These are phyloP conservation scores for Talaromyces sp. DNA, from an alignment of 2,329 filamentous ascomycete genomes.

Conservation along the genomic window DNA sequence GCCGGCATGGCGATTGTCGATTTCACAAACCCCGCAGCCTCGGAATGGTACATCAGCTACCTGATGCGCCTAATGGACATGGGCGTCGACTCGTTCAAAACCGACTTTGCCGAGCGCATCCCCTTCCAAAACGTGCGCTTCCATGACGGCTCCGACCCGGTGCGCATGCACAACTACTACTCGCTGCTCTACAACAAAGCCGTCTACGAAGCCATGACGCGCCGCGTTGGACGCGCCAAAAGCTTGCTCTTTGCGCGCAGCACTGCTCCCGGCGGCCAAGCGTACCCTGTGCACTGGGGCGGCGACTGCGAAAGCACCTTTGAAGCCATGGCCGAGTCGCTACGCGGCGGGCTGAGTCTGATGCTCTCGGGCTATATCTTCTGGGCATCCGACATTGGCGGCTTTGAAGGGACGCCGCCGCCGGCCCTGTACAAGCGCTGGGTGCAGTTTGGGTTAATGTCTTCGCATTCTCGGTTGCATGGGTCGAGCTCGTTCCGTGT, in stretches of 20 bases:
- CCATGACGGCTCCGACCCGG: slow-evolving; percentile 56
- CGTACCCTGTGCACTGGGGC: slow-evolving; percentile 67
- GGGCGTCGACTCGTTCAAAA: slow-evolving; percentile 69
- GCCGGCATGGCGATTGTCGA: slow-evolving; percentile 70
- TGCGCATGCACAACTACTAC: slow-evolving; percentile 72
- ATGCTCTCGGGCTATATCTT: slow-evolving; percentile 61
- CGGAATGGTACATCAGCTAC: slow-evolving; percentile 59
- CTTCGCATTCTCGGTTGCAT: slow-evolving; percentile 65
- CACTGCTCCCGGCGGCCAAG: slow-evolving; percentile 62
- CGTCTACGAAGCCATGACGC: slow-evolving; percentile 61
- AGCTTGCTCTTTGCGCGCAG: slow-evolving; percentile 64
- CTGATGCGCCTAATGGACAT: slow-evolving; percentile 61
- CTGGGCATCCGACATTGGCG: slow-evolving; percentile 67
- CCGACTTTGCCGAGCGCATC: slow-evolving; percentile 70
- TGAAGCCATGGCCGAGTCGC: slow-evolving; percentile 66
- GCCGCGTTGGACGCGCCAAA: slow-evolving; percentile 45
- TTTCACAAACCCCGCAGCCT: slow-evolving; percentile 66
- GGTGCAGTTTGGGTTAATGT: slow-evolving; percentile 70
- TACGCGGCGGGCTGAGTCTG: slow-evolving; percentile 60
- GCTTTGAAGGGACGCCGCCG: slow-evolving; percentile 63
- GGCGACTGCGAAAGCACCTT: slow-evolving; percentile 71
- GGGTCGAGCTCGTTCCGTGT: slow-evolving; percentile 66
- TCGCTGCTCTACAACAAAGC: slow-evolving; percentile 67
- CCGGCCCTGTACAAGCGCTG: slow-evolving; percentile 71
- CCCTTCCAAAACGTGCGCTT: slow-evolving; percentile 61